Evolutionary conservation across 441 rosid species (phyloP).

Genomic region (Gossypium gossypioides): DNA sequence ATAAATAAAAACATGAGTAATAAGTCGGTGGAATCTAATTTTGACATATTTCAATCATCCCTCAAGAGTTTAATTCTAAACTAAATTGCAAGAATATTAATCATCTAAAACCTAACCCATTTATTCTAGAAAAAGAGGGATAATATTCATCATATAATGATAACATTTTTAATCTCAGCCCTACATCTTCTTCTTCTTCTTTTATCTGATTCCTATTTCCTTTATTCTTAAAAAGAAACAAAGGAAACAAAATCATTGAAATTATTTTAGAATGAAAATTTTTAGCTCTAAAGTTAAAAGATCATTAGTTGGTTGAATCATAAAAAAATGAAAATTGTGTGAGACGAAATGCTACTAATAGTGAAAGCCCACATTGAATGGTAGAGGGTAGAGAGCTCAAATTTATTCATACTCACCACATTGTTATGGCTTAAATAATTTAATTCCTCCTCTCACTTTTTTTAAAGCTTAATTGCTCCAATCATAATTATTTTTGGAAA

Average conservation of each 20-base stretch:
- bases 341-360: not conserved
- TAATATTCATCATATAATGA: not conserved
- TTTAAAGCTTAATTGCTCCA: no score
- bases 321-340: not conserved
- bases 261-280: not conserved
- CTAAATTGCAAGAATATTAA: not conserved
- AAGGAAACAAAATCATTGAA: not conserved
- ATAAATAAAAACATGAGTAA: no score
- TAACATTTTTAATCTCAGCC: not conserved
- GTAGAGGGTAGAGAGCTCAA: not conserved
- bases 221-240: not conserved
- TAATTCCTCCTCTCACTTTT: no score
- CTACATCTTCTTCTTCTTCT: not conserved
- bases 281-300: not conserved
- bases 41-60: no score
- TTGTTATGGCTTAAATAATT: no score
- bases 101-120: not conserved
- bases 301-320: not conserved
- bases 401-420: no score
- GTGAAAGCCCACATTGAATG: not conserved
- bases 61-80: no score
- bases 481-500: no score
- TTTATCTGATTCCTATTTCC: not conserved
- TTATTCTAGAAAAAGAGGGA: not conserved
- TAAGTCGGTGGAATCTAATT: no score